Percentiles rank a stretch among this genome's conserved stretches.
phyloP scores from a whole-genome alignment of 176 grass and related monocot species.

The Oryza rufipogon region DNA sequence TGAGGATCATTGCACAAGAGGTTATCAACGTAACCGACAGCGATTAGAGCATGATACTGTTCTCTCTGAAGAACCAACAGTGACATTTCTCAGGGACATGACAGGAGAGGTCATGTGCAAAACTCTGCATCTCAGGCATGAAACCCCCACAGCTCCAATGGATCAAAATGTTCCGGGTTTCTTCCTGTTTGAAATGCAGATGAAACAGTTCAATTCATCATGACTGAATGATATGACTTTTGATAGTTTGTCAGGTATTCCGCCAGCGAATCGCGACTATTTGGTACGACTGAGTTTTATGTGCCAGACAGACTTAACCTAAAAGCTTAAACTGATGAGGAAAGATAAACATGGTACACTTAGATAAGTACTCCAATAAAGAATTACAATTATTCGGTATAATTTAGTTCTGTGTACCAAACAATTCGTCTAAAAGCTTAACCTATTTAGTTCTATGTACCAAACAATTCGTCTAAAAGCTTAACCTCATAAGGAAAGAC shows the following conservation, averaged over 20 bases:
- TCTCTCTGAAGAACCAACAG: constrained; percentile 12
- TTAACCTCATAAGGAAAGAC: no score
- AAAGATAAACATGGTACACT: background rate
- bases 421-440: no score
- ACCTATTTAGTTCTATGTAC: no score
- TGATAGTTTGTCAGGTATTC: constrained; percentile 29
- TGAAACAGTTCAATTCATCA: constrained; percentile 22
- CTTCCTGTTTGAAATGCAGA: constrained; percentile 24
- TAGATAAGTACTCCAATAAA: background rate
- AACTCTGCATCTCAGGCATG: constrained; percentile 14
- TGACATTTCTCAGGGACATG: background rate
- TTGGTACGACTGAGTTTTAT: background rate
- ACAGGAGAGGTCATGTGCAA: constrained; percentile 17
- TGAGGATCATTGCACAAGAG: constrained; percentile 1
- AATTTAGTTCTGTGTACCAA: no score
- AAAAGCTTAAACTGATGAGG: background rate
- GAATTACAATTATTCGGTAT: no score
- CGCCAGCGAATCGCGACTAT: constrained; percentile 1
- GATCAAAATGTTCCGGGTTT: background rate
- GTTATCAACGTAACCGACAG: constrained; percentile 16
- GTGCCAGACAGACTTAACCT: background rate
- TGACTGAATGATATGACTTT: constrained; percentile 45
- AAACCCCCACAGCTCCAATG: constrained; percentile 14
- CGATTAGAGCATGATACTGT: background rate
- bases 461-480: no score